Percentiles rank a stretch among this genome's conserved stretches.
phyloP scores from a whole-genome alignment of 192 early-diverging fungal genomes.

The Phlyctochytrium arcticum region DNA sequence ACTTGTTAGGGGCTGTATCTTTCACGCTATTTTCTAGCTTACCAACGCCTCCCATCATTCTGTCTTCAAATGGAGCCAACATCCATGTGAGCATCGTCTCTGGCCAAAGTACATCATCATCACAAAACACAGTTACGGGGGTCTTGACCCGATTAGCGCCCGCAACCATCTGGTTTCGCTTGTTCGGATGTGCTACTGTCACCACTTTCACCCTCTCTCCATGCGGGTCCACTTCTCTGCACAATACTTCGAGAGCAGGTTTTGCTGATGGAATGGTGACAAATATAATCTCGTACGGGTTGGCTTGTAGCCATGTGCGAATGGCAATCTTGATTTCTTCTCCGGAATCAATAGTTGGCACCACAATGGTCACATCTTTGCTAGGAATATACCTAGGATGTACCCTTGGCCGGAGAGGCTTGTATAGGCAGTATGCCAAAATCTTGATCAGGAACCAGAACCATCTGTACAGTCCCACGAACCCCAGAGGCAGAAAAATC shows the following conservation, averaged over 20 bases:
- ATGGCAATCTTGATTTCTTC: conserved; percentile 68
- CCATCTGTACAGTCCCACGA: conserved; percentile 70
- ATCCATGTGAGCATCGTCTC: conserved; percentile 59
- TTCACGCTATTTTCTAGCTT: not conserved
- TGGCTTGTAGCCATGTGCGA: conserved; percentile 55
- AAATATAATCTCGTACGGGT: conserved; percentile 69
- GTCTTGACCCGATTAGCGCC: conserved; percentile 61
- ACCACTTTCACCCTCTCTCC: conserved; percentile 43
- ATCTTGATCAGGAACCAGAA: conserved; percentile 61
- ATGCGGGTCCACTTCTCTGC: conserved; percentile 54
- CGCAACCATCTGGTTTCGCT: conserved; percentile 66
- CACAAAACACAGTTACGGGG: conserved; percentile 63
- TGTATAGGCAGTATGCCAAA: conserved; percentile 58
- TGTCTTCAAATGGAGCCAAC: conserved; percentile 69
- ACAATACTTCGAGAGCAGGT: conserved; percentile 47
- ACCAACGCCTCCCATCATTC: conserved; percentile 66
- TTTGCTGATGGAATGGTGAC: conserved; percentile 49
- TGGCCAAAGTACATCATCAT: conserved; percentile 71
- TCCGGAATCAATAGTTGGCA: conserved; percentile 74
- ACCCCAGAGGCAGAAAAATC: conserved; percentile 65
- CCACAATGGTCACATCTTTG: conserved; percentile 66
- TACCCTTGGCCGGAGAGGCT: conserved; percentile 51
- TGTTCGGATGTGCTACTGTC: conserved; percentile 58
- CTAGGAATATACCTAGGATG: conserved; percentile 53
- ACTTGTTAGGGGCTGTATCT: not conserved